These are phyloP conservation scores for Aegilops longissima DNA, from an alignment of 176 grass and related monocot species.

Conservation along the genomic window DNA sequence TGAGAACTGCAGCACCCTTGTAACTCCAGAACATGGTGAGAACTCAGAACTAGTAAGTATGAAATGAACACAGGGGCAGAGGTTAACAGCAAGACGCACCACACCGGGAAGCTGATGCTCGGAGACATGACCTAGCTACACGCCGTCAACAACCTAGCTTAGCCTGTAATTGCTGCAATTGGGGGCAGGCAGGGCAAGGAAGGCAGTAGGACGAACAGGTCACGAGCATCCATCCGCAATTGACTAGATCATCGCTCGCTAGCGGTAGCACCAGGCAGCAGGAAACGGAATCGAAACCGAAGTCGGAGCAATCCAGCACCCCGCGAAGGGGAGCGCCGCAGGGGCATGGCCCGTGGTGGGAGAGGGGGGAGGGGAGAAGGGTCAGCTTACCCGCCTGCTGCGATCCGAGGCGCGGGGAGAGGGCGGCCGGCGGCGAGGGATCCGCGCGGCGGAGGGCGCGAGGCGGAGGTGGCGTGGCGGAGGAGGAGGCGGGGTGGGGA, in stretches of 20 bases:
- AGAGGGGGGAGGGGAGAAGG: too few relatives aligned
- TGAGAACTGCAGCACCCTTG: not conserved
- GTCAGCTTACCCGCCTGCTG: not conserved
- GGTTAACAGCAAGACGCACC: not conserved
- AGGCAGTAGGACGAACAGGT: not conserved
- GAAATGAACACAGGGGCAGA: too few relatives aligned
- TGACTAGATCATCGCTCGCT: not conserved
- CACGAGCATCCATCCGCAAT: not conserved
- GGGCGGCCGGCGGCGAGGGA: not conserved
- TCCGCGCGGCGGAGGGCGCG: not conserved
- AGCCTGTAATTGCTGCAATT: not conserved
- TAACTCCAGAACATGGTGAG: not conserved
- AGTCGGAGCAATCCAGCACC: not conserved
- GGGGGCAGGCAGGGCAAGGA: not conserved
- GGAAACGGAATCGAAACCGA: not conserved
- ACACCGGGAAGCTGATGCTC: not conserved
- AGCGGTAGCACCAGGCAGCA: not conserved
- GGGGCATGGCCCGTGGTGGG: not conserved
- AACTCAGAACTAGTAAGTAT: too few relatives aligned
- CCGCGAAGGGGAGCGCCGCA: not conserved
- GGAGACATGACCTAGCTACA: not conserved
- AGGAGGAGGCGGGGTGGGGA: not conserved
- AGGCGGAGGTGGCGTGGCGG: slow-evolving; percentile 24
- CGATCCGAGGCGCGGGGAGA: not conserved
- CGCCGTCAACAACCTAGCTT: not conserved